Evolutionary conservation across 768 basidiomycete genomes (phyloP), one percentile per base, ranked within the genome.

Genomic region (Boletellus emodensis): DNA sequence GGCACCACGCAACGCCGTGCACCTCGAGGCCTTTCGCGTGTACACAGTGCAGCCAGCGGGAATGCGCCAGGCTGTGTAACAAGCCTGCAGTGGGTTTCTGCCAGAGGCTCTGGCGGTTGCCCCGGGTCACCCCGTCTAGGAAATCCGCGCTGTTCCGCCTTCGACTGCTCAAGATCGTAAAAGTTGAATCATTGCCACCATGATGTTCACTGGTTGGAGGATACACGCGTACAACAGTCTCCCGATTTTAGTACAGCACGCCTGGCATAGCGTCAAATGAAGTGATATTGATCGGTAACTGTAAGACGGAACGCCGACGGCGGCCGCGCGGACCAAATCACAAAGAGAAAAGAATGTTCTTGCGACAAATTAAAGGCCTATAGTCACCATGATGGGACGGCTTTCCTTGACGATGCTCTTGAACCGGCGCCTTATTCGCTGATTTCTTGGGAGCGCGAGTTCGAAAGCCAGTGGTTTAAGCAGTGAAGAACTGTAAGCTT

Each of bases 391-490:
- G 2, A 54, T 34, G n/a, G 56, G 5, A 6, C 53, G 38, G 35
- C 62, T 52, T 54, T 67, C 64, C 48, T 70, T 71, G 26, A 81
- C 70, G 40, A 87, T 57, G 12, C 44, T 59, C 38, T 69, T 70
- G 58, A 85, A 84, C 40, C 74, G 71, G 51, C 70, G 70, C 49
- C 60, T 61, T 40, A 74, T 75, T 30, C 70, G 64, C 47, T 70
- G 71, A 51, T 76, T 71, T 49, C 72, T 76, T 8, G 76, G 66
- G 9, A 74, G 70, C 6, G 72, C 69, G 39, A 87, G 65, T 49
- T 84, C 80, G 39, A 75, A 73, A 10, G 64, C 70, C 11, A 90
- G 71, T 46, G 66, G 64, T 51, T 66, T 74, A 50, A 88, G 61
- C 3, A 88, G 33, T 10, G 57, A 53, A n/a, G 65, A 53, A 3